Conservation (phyloP, 2,329 filamentous ascomycete species). For the Aspergillus fijiensis region DNA sequence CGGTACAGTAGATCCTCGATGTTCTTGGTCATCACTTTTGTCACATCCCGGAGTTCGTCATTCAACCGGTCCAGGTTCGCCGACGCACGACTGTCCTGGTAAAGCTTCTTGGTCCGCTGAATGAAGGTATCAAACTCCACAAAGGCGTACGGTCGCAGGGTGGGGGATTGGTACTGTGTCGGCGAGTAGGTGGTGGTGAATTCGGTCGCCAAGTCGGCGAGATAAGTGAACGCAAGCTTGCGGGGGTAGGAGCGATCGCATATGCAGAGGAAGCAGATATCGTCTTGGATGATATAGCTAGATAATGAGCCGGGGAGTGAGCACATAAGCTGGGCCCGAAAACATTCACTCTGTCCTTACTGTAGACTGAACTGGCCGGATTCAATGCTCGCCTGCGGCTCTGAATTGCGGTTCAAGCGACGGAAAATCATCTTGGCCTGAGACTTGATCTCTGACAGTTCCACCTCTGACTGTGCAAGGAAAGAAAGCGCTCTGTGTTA, state of each 20-base stretch:
- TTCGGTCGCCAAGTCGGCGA: slow-evolving; percentile 85
- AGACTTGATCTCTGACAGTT: slow-evolving; percentile 82
- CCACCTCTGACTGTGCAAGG: slow-evolving; percentile 59
- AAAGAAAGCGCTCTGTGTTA: slow-evolving; percentile 7
- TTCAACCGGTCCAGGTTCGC: slow-evolving; percentile 95
- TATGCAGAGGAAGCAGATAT: slow-evolving; percentile 89
- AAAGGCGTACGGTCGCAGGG: slow-evolving; percentile 87
- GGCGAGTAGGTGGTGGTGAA: slow-evolving; percentile 82
- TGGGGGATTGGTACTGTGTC: slow-evolving; percentile 69
- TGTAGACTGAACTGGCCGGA: slow-evolving; percentile 80
- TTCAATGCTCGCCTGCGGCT: slow-evolving; percentile 89
- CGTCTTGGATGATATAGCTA: slow-evolving; percentile 80
- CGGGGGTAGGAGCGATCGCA: slow-evolving; percentile 92
- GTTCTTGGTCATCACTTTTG: slow-evolving; percentile 99
- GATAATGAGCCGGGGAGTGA: background rate
- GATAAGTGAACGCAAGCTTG: slow-evolving; percentile 98
- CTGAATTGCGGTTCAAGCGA: slow-evolving; percentile 82
- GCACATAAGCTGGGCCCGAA: background rate
- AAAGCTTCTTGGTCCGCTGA: slow-evolving; percentile 85
- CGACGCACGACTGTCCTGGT: slow-evolving; percentile 85
- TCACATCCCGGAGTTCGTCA: slow-evolving; percentile 95
- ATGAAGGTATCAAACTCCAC: slow-evolving; percentile 99
- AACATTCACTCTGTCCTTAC: slow-evolving; percentile 51
- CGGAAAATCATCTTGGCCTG: slow-evolving; percentile 90
- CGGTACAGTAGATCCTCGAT: slow-evolving; percentile 96